Conservation (phyloP, 305 asterid species). For the Fraxinus nigra region DNA sequence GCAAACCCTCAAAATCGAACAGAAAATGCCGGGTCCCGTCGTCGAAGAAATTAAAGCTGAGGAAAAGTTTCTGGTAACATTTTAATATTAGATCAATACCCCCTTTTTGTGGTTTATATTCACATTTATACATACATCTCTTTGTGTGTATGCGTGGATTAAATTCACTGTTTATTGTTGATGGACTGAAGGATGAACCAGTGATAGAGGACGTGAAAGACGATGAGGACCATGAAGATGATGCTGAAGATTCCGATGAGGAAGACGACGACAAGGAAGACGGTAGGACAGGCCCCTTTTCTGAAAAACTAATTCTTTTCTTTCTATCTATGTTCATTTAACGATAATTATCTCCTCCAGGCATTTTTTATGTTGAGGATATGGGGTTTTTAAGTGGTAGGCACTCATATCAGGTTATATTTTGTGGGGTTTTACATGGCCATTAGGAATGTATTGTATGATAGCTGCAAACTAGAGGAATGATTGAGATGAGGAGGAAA, state of each 20-base stretch:
- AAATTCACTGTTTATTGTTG: background rate
- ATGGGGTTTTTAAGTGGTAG: background rate
- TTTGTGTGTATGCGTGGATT: background rate
- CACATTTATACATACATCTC: background rate
- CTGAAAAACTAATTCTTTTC: background rate
- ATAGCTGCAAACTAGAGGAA: background rate
- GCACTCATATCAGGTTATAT: background rate
- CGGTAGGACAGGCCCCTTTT: slow-evolving; percentile 43
- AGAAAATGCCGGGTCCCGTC: slow-evolving; percentile 57
- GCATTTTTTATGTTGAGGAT: background rate
- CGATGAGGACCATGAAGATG: slow-evolving; percentile 64
- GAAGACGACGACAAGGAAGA: slow-evolving; percentile 77
- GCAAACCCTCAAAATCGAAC: background rate
- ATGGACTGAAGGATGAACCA: slow-evolving; percentile 35
- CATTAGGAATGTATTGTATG: background rate
- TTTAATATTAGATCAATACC: background rate
- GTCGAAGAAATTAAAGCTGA: slow-evolving; percentile 42
- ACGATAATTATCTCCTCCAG: background rate
- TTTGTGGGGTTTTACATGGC: background rate
- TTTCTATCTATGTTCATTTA: background rate
- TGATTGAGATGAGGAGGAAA: background rate
- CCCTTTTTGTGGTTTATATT: background rate
- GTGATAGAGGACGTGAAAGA: slow-evolving; percentile 67
- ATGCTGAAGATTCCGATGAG: slow-evolving; percentile 67
- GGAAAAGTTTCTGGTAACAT: slow-evolving; percentile 37